Evolutionary conservation across 2,329 filamentous ascomycete species (phyloP).

Genomic region (Penicillium sp.): DNA sequence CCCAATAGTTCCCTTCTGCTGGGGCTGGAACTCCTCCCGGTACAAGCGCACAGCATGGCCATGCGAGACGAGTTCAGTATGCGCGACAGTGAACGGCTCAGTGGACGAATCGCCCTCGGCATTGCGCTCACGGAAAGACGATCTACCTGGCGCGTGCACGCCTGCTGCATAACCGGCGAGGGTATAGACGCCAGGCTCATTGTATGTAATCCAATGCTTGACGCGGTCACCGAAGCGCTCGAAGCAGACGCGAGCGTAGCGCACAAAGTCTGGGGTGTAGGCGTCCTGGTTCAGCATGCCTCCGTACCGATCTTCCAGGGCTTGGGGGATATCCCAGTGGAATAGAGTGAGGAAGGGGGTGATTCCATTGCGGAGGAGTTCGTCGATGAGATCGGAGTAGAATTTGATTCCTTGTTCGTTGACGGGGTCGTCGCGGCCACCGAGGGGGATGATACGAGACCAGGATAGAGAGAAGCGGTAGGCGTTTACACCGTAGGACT

Average conservation of each 20-base stretch:
- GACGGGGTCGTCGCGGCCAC: slow-evolving; percentile 71
- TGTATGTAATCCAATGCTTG: slow-evolving; percentile 83
- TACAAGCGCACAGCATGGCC: slow-evolving; percentile 73
- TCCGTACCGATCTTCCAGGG: slow-evolving; percentile 72
- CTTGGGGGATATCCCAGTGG: slow-evolving; percentile 79
- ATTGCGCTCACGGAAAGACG: slow-evolving; percentile 68
- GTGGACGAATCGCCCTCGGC: slow-evolving; percentile 69
- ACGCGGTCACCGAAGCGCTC: slow-evolving; percentile 68
- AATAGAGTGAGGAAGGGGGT: slow-evolving; percentile 75
- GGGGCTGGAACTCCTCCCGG: slow-evolving; percentile 71
- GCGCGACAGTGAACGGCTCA: slow-evolving; percentile 75
- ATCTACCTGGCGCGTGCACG: slow-evolving; percentile 72
- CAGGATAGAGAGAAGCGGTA: slow-evolving; percentile 80
- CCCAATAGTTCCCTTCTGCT: slow-evolving; percentile 69
- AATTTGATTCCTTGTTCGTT: slow-evolving; percentile 74
- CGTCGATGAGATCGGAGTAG: slow-evolving; percentile 73
- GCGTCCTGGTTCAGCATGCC: slow-evolving; percentile 73
- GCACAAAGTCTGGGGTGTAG: slow-evolving; percentile 73
- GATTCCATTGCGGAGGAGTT: slow-evolving; percentile 70
- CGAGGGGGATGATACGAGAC: slow-evolving; percentile 74
- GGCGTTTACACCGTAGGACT: slow-evolving; percentile 66
- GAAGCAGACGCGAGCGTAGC: slow-evolving; percentile 75
- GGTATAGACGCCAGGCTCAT: slow-evolving; percentile 78
- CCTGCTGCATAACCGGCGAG: slow-evolving; percentile 75
- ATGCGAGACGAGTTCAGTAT: slow-evolving; percentile 74